Evolutionary conservation across 2,329 filamentous ascomycete species (phyloP), one percentile per base, ranked within the genome.

Genomic region (Alternaria longipes): DNA sequence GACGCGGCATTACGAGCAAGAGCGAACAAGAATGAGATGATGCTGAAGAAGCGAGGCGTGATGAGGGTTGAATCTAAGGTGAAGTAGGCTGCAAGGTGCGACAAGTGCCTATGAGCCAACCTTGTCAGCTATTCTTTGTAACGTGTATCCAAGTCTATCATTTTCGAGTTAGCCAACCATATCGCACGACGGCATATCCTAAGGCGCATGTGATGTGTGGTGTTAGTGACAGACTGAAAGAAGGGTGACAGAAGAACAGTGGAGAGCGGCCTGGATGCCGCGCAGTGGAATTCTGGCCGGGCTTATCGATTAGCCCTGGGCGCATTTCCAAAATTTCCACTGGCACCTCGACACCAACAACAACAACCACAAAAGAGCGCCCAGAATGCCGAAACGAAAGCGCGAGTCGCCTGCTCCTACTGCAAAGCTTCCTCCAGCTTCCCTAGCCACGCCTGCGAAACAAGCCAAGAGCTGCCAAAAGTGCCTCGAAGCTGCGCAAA

Each of bases 401-500:
- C 76, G 74, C 61, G 60, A 64, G 36, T 65, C 68, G 3, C 57
- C 67, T 26, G 61, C 68, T 2, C 60, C 64, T 11, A 14, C 56
- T 6, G 38, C 42, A 4, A 50, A 60, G 9, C 57, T 56, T 8
- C 28, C 62, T 1, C 55, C 8, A 30, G 56, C 40, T 7, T 18
- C n/a, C 2, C 12, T 26, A 8, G 22, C 20, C 24, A 56, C 47
- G 24, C 63, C 42, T 49, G 61, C 42, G 69, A 73, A 49, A 71
- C 69, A 52, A 28, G 54, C 58, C 32, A 74, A 70, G 30, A 56
- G 66, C n/a, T 70, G 70, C 61, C 54, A 64, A 67, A 81, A 81
- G 54, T 82, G 83, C 64, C 80, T 88, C 59, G 78, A 83, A 32
- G 80, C 84, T 47, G 83, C 84, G 69, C 83, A 85, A 65, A 87